Evolutionary conservation across 2,329 filamentous ascomycete genomes (phyloP), one percentile per base, ranked within the genome.

Genomic region (Aspergillus novofumigatus): DNA sequence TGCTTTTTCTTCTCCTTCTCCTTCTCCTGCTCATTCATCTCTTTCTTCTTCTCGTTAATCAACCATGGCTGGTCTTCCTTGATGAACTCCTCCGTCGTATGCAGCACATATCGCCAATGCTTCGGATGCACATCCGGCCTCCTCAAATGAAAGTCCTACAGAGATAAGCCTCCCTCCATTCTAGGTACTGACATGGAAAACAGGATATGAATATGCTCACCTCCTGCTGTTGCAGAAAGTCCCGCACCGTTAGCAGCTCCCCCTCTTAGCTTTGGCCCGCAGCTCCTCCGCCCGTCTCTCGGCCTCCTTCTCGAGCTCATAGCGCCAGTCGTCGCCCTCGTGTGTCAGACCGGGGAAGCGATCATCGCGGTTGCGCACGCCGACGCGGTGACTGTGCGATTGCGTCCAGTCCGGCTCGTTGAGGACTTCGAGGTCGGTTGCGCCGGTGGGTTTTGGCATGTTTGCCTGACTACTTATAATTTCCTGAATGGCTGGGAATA

Each of bases 61-160:
- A 78, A 79, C 80, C 80, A 83, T 1, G 73, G 63, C 58, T 83
- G 71, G 7, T 73, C 62, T 41, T 78, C 73, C 65, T 81, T 83
- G 55, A 83, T 71, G 67, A 75, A 79, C 52, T 80, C 73, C 56
- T 83, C 80, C 0, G 78, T 78, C 9, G 73, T 72, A 38, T 81
- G 70, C 0, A 83, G 67, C 10, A 82, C 77, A 61, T 78, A 81
- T 38, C 81, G 70, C 80, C 81, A 83, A 7, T 78, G 77, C 4
- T 73, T 52, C 3, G 78, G 77, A 53, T 76, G 74, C 32, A 78
- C 73, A 20, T 78, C 72, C 0, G 79, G 78, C 48, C 76, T 68
- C 1, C 70, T 59, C 3, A 81, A 62, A 62, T 80, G 75, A 45
- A 80, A 74, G 57, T 81, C 74, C 66, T 79, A 57, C 21, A 9